Evolutionary conservation across 176 grass and related monocot genomes (phyloP).

Genomic region (Pharus latifolius): DNA sequence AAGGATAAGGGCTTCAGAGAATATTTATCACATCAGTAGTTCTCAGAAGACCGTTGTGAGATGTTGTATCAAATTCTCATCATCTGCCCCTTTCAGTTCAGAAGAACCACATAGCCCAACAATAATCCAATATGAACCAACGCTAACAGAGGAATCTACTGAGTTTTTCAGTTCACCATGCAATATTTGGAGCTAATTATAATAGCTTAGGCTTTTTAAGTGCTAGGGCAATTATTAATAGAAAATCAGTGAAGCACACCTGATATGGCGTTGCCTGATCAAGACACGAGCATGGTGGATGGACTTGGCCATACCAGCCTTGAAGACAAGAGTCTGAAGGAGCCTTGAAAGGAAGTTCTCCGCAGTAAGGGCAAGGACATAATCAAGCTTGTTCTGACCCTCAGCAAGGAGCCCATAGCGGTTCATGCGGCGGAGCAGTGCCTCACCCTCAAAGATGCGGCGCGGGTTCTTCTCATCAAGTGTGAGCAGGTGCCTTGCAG

Average conservation of each 20-base stretch:
- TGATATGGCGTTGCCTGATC: constrained; percentile 74
- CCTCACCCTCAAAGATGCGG: constrained; percentile 74
- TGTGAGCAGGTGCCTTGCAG: constrained; percentile 66
- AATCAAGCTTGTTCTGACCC: constrained; percentile 75
- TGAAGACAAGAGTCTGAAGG: constrained; percentile 68
- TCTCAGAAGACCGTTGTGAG: constrained; percentile 20
- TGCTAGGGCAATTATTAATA: background rate
- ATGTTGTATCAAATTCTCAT: constrained; percentile 20
- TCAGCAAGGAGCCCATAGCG: constrained; percentile 59
- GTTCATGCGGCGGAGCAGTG: constrained; percentile 61
- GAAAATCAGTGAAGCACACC: constrained; percentile 8
- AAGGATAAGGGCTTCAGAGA: background rate
- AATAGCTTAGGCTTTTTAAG: background rate
- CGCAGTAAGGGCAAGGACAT: constrained; percentile 62
- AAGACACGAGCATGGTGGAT: constrained; percentile 66
- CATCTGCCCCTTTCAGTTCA: background rate
- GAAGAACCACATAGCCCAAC: no score
- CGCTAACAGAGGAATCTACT: background rate
- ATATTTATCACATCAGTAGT: constrained; percentile 3
- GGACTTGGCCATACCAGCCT: constrained; percentile 75
- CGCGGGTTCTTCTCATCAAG: constrained; percentile 72
- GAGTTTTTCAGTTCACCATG: background rate
- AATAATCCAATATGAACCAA: background rate
- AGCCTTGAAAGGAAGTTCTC: constrained; percentile 69
- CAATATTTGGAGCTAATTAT: background rate